phyloP scores from a whole-genome alignment of 2,329 filamentous ascomycete genomes.

The Fusarium mangiferae region DNA sequence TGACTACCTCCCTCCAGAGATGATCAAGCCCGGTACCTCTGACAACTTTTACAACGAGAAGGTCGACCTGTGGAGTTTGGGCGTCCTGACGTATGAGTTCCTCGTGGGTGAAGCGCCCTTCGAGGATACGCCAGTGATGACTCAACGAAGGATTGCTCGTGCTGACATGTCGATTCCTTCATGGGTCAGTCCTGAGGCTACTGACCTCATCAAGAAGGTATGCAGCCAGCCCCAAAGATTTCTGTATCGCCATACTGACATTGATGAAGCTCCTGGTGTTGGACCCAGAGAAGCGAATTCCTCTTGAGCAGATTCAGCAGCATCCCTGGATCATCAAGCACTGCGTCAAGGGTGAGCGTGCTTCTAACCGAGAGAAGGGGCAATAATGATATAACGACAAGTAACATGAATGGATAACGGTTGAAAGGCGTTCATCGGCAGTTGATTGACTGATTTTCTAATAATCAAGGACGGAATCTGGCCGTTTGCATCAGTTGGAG shows the following conservation, averaged over 20 bases:
- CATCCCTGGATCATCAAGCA: conserved; percentile 99
- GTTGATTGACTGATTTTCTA: conserved; percentile 20
- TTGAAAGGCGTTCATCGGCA: conserved; percentile 37
- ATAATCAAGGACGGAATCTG: conserved; percentile 30
- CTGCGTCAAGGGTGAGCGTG: conserved; percentile 74
- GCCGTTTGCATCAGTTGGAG: conserved; percentile 47
- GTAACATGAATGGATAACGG: conserved; percentile 24
- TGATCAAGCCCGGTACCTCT: conserved; percentile 83
- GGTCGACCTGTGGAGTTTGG: conserved; percentile 95
- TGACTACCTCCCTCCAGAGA: conserved; percentile 97
- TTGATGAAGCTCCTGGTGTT: conserved; percentile 81
- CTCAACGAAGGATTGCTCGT: conserved; percentile 85
- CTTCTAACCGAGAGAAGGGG: conserved; percentile 60
- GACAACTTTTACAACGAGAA: conserved; percentile 96
- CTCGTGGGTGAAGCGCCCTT: conserved; percentile 96
- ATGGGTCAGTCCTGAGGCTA: conserved; percentile 90
- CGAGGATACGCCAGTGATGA: conserved; percentile 95
- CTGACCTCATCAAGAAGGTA: conserved; percentile 91
- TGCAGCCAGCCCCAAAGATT: conserved; percentile 41
- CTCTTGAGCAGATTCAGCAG: conserved; percentile 85
- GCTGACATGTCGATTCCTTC: conserved; percentile 93
- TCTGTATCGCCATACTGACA: conserved; percentile 36
- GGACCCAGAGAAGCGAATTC: conserved; percentile 92
- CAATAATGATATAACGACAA: conserved; percentile 38
- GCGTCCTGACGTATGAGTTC: conserved; percentile 96